These are phyloP conservation scores for Kodamaea nitidulidarum DNA, from an alignment of 805 yeast species.

Conservation along the genomic window DNA sequence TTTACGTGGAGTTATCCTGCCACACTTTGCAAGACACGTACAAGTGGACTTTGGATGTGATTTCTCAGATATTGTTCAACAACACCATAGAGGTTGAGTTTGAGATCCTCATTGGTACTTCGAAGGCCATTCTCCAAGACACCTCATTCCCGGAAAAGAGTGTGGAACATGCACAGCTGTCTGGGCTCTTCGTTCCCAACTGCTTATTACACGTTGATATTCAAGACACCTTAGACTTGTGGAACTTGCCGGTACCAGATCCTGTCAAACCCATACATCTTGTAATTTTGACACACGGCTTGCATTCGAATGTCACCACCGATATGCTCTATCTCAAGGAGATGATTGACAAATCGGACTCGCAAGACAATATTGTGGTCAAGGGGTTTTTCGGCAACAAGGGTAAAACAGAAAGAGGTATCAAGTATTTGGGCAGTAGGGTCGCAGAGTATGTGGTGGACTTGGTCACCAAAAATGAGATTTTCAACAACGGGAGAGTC, in stretches of 20 bases:
- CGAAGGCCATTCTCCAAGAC: slow-evolving; percentile 34
- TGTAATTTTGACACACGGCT: slow-evolving; percentile 85
- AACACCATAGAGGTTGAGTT: slow-evolving; percentile 64
- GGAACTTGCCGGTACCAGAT: slow-evolving; percentile 61
- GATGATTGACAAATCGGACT: slow-evolving; percentile 51
- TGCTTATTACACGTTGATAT: slow-evolving; percentile 44
- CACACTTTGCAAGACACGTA: slow-evolving; percentile 58
- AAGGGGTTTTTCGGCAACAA: slow-evolving; percentile 81
- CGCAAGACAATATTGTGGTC: slow-evolving; percentile 64
- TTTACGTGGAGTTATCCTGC: slow-evolving; percentile 56
- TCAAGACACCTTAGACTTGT: slow-evolving; percentile 62
- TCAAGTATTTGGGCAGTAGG: slow-evolving; percentile 76
- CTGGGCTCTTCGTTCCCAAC: slow-evolving; percentile 23
- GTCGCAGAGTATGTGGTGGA: slow-evolving; percentile 71
- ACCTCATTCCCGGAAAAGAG: slow-evolving; percentile 21
- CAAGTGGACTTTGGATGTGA: slow-evolving; percentile 76
- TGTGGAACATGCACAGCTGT: slow-evolving; percentile 22
- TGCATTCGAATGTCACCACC: slow-evolving; percentile 84
- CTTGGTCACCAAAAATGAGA: slow-evolving; percentile 42
- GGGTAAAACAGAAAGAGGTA: slow-evolving; percentile 86
- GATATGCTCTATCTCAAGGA: slow-evolving; percentile 90
- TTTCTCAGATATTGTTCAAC: slow-evolving; percentile 75
- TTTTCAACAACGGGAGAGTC: slow-evolving; percentile 37
- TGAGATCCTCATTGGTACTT: slow-evolving; percentile 53
- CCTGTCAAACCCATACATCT: slow-evolving; percentile 65